A percentile compares a stretch with the other conserved stretches of the same genome.
Conservation (phyloP, 768 basidiomycete genomes). For the Podaxis pistillaris region DNA sequence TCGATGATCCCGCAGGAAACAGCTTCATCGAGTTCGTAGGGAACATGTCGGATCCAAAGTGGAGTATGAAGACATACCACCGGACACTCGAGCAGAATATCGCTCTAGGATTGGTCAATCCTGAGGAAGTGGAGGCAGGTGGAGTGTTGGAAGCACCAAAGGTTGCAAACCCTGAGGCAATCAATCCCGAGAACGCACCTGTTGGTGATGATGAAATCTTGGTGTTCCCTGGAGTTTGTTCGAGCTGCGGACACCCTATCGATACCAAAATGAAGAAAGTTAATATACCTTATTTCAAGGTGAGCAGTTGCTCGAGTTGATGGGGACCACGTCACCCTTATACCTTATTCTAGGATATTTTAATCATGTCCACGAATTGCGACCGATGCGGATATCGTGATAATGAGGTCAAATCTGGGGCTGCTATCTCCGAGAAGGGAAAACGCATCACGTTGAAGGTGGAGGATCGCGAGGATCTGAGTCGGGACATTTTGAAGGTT, state of each 20-base stretch:
- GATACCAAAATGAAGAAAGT: conserved; percentile 96
- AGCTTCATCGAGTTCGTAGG: conserved; percentile 93
- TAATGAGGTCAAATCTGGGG: conserved; percentile 95
- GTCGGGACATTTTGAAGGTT: conserved; percentile 93
- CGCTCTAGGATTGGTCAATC: conserved; percentile 65
- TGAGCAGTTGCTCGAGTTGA: conserved; percentile 25
- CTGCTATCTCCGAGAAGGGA: conserved; percentile 85
- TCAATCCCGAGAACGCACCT: conserved; percentile 23
- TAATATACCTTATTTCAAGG: conserved; percentile 97
- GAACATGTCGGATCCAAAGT: conserved; percentile 88
- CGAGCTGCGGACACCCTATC: conserved; percentile 79
- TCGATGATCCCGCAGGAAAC: conserved; percentile 95
- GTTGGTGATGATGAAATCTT: conserved; percentile 82
- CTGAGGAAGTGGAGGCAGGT: conserved; percentile 34
- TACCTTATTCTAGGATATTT: conserved; percentile 62
- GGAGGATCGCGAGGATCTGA: conserved; percentile 88
- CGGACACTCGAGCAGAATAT: conserved; percentile 82
- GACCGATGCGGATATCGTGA: conserved; percentile 94
- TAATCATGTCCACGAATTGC: conserved; percentile 99
- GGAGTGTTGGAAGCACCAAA: conserved; percentile 14
- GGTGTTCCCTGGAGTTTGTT: conserved; percentile 84
- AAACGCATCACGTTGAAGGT: conserved; percentile 88
- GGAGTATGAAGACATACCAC: conserved; percentile 82
- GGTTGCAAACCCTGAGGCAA: conserved; percentile 18
- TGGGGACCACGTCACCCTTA: not conserved